Conservation (phyloP, 805 yeast genomes). For the Starmerella bombicola region DNA sequence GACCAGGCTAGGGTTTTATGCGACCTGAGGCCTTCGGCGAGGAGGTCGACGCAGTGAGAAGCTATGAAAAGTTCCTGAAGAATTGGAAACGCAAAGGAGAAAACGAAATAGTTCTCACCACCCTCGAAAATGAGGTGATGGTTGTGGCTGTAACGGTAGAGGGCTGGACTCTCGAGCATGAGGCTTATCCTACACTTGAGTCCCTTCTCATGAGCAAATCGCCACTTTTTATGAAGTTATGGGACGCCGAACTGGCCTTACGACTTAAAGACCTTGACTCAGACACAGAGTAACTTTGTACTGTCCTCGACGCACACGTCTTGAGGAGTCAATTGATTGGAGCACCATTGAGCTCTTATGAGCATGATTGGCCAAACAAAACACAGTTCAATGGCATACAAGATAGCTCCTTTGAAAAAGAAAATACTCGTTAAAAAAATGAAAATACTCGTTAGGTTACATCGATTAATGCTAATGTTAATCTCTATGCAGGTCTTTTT, state of each 20-base stretch:
- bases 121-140: constrained; percentile 16
- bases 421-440: too few species aligned
- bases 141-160: constrained; percentile 8
- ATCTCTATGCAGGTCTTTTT: neutral
- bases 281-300: too few species aligned
- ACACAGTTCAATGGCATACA: neutral
- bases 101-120: constrained; percentile 9
- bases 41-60: constrained; percentile 9
- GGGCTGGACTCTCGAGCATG: constrained; percentile 18
- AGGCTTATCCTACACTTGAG: constrained; percentile 26
- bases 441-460: too few species aligned
- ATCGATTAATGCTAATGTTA: too few species aligned
- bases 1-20: constrained; percentile 6
- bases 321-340: too few species aligned
- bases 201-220: constrained; percentile 25
- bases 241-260: constrained; percentile 19
- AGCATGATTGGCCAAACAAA: too few species aligned
- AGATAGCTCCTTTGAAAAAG: too few species aligned
- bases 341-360: too few species aligned
- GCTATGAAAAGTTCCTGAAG: constrained; percentile 4
- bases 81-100: constrained; percentile 4
- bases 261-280: too few species aligned
- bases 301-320: too few species aligned
- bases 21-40: constrained; percentile 11
- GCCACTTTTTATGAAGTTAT: constrained; percentile 19